A percentile compares a stretch with the other conserved stretches of the same genome.
Evolutionary conservation across 306 rosid species (phyloP).

Genomic region (barrel medic (Medicago truncatula)): MtrunA17r5.0-ANR NC_053045.1:57617001-57617500

Average conservation of each 20-base stretch:
- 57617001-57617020: conserved; percentile 1
- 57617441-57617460: neutral
- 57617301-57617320: neutral
- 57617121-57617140: neutral
- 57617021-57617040: conserved; percentile 3
- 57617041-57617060: neutral
- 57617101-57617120: neutral
- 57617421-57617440: neutral
- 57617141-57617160: neutral
- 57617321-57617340: neutral
- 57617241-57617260: neutral
- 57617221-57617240: neutral
- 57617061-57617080: neutral
- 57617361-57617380: neutral
- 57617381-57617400: neutral
- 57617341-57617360: neutral
- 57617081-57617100: conserved; percentile 4
- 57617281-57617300: neutral
- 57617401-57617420: neutral
- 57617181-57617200: neutral
- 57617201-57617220: neutral
- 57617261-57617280: neutral
- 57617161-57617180: neutral
- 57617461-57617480: conserved; percentile 2
- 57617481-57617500: conserved; percentile 1